These are phyloP conservation scores for Claviceps maximensis DNA, from an alignment of 2,329 filamentous ascomycete species.

Conservation along the genomic window DNA sequence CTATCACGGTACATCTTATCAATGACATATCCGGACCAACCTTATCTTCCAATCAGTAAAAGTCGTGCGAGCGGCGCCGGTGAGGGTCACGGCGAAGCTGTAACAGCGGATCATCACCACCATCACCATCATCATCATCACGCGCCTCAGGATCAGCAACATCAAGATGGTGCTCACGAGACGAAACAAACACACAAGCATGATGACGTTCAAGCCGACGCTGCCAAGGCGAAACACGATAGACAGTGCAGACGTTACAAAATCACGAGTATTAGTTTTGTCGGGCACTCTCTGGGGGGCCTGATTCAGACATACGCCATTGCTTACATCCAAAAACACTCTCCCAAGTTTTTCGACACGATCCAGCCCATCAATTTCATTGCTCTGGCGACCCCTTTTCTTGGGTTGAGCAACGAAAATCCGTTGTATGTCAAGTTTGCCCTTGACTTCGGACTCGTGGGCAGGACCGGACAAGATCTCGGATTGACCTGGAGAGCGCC, in stretches of 20 bases:
- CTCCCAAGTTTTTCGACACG: constrained; percentile 73
- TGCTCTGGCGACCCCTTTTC: constrained; percentile 70
- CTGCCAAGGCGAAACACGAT: constrained; percentile 39
- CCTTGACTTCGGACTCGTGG: constrained; percentile 87
- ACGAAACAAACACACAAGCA: constrained; percentile 42
- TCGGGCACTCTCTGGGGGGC: constrained; percentile 83
- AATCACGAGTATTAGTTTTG: constrained; percentile 89
- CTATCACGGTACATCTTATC: constrained; percentile 81
- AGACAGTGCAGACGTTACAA: constrained; percentile 49
- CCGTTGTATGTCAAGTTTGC: constrained; percentile 96
- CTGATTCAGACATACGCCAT: constrained; percentile 88
- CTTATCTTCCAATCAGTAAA: constrained; percentile 57
- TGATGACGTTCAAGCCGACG: constrained; percentile 44
- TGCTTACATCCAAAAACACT: constrained; percentile 94
- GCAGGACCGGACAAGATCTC: constrained; percentile 89
- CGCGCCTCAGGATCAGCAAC: constrained; percentile 31
- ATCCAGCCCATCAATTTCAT: constrained; percentile 89
- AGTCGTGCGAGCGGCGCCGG: constrained; percentile 21
- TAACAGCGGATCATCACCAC: constrained; percentile 23
- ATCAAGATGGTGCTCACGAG: constrained; percentile 25
- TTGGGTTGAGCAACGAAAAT: constrained; percentile 93
- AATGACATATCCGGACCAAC: constrained; percentile 89
- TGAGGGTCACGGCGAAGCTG: constrained; percentile 27
- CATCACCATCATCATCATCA: constrained; percentile 11
- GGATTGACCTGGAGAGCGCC: constrained; percentile 90